These are phyloP conservation scores for Cutaneotrichosporon spelunceum DNA, from an alignment of 1,284 basidiomycete genomes.

Conservation along the genomic window DNA sequence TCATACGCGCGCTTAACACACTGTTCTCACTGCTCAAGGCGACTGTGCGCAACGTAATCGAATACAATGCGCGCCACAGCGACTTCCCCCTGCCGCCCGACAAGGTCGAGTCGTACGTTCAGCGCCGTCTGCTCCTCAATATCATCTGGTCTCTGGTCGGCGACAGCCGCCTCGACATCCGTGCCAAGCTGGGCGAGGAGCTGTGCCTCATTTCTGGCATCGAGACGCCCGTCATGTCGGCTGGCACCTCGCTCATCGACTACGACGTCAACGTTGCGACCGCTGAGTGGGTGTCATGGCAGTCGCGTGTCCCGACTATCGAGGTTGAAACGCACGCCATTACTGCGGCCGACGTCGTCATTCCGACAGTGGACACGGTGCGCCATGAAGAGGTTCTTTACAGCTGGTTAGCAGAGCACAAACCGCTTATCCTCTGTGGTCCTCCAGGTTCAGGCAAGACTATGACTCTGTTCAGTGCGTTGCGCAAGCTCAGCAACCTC, in stretches of 20 bases:
- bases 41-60: slow-evolving; percentile 85
- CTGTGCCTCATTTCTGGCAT: slow-evolving; percentile 80
- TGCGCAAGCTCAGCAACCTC: slow-evolving; percentile 96
- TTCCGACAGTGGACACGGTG: slow-evolving; percentile 97
- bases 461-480: slow-evolving; percentile 98
- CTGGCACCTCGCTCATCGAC: slow-evolving; percentile 85
- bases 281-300: slow-evolving; percentile 91
- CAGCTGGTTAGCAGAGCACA: slow-evolving; percentile 98
- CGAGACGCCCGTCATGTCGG: slow-evolving; percentile 72
- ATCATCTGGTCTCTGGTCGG: slow-evolving; percentile 99
- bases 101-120: slow-evolving; percentile 83
- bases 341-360: slow-evolving; percentile 91
- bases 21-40: slow-evolving; percentile 98
- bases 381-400: slow-evolving; percentile 98
- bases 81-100: slow-evolving; percentile 88
- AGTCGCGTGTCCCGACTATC: slow-evolving; percentile 83
- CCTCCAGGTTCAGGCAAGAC: slow-evolving; percentile 99
- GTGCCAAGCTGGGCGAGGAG: slow-evolving; percentile 87
- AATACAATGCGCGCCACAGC: slow-evolving; percentile 90
- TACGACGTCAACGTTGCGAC: slow-evolving; percentile 85
- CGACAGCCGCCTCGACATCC: slow-evolving; percentile 83
- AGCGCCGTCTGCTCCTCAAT: slow-evolving; percentile 83
- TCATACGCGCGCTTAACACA: slow-evolving; percentile 85
- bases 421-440: slow-evolving; percentile 96
- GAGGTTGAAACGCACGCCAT: slow-evolving; percentile 97